Base-by-base conservation (phyloP, 164 flowering plant species). In the Aristolochia californica region DNA sequence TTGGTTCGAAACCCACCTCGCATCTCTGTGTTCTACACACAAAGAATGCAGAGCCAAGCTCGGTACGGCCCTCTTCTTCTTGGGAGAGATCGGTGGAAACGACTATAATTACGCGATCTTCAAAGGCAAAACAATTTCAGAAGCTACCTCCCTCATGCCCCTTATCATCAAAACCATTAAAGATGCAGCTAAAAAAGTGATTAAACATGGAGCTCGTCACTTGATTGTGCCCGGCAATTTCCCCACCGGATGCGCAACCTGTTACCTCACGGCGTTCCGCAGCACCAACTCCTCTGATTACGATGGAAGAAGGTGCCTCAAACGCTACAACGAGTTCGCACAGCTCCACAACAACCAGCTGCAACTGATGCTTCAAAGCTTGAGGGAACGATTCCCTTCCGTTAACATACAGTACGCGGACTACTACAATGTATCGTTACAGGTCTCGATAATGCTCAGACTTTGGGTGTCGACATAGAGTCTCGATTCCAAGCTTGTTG, bases 41-140 rank as follows among this genome's bases (percentile, higher is more conserved):
- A 0, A 15, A 28, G 55, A 50, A 9, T 50, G 55, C 16, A 2
- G 14, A 14, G 20, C 21, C 23, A 51, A 8, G 21, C 63, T 60
- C 24, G 13, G 34, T 5, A 34, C 24, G n/a, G 25, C 55, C 17
- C 28, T 60, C 5, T 60, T 60, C 30, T n/a, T 60, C 13, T 18
- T 60, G 30, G 56, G 63, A 2, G 55, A 49, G 48, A 51, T 60
- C 9, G 62, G 62, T 18, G 45, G 45, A 10, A 59, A 49, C 30
- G 56, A 60, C 30, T 60, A 48, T 27, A 22, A 34, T 9, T 48
- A 38, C 26, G 56, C 63, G 14, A 21, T 22, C 18, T 22, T 52
- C 5, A 5, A 27, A 22, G 26, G 27, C 24, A 26, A 11, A 18
- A 17, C 23, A 10, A 15, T 24, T 12, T 10, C 1, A 2, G 43